Evolutionary conservation across 306 rosid species (phyloP).

Genomic region (Quercus bicolor): DNA sequence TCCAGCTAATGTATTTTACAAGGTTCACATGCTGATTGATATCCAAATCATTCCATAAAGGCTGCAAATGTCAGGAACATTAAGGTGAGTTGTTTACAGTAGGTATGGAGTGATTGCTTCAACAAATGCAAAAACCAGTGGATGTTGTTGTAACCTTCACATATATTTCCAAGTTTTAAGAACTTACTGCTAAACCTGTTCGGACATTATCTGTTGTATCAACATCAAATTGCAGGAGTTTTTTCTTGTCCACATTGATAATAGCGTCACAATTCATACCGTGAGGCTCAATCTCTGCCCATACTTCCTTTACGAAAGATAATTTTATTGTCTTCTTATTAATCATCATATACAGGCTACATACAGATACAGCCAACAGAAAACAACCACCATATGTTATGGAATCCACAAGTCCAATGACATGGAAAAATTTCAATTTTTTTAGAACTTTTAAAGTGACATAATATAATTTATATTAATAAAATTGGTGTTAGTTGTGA

Average conservation of each 20-base stretch:
- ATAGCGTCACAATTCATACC: slow-evolving; percentile 16
- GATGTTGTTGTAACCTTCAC: neutral
- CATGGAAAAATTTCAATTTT: too few species aligned
- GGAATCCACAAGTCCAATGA: too few species aligned
- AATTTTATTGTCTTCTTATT: slow-evolving; percentile 21
- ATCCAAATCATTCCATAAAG: too few species aligned
- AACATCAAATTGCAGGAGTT: neutral
- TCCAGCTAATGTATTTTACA: too few species aligned
- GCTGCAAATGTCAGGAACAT: too few species aligned
- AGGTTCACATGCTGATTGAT: too few species aligned
- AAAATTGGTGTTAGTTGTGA: too few species aligned
- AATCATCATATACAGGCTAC: slow-evolving; percentile 17
- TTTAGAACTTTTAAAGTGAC: too few species aligned
- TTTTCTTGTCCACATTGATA: neutral
- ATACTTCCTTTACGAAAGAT: slow-evolving; percentile 7
- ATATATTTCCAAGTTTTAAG: neutral
- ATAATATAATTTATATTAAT: too few species aligned
- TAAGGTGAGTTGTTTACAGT: too few species aligned
- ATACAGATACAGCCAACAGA: neutral
- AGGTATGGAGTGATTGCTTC: too few species aligned
- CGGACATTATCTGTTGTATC: slow-evolving; percentile 3
- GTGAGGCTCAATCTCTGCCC: neutral
- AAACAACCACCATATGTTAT: neutral
- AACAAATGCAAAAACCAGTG: too few species aligned
- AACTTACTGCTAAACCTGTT: slow-evolving; percentile 1